Base-by-base conservation (phyloP, 768 basidiomycete genomes). In the Gloeopeniophorella convolvens region DNA sequence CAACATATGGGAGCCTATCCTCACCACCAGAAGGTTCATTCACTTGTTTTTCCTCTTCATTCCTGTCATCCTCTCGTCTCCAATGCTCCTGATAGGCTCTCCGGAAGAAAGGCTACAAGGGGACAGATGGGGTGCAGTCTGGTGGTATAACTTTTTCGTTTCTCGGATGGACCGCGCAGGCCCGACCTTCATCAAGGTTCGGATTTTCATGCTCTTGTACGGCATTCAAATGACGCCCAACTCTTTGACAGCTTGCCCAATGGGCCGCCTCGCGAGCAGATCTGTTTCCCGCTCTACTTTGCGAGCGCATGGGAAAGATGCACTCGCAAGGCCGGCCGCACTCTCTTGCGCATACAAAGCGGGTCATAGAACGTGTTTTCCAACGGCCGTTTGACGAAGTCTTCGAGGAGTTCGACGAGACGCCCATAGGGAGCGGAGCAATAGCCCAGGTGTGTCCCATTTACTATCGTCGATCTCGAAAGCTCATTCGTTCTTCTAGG, bases 181-280 rank as follows among this genome's bases (percentile, higher is more conserved):
- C 1, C 96, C 96, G 13, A 95, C 94, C 0, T 98, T 98, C 66
- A 89, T 89, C 66, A 99, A 99, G 80, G 91, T 88, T 60, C 48
- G 70, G 59, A 33, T 20, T 35, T 40, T 28, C 21, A 51, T 3
- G 9, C 21, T 11, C n/a, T 23, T 31, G 15, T 37, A 41, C 16
- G 18, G 7, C 3, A 37, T 34, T 32, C 3, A 24, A 46, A 39
- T 45, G 16, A 34, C 27, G 3, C 27, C 37, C 16, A 3, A 42
- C 39, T 23, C 6, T 20, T 42, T n/a, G 23, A 18, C 64, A 94
- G 92, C 77, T 99, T 48, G 88, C 92, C 4, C 96, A 99, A 77
- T 99, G 96, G 96, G 96, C 96, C 6, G 96, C 87, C 12, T 93
- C 94, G 13, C 80, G 96, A 30, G 87, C 85, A 33, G 96, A 99